Evolutionary conservation across 805 yeast species (phyloP), one percentile per base, ranked within the genome.

Genomic region (Metschnikowia sp.): DNA sequence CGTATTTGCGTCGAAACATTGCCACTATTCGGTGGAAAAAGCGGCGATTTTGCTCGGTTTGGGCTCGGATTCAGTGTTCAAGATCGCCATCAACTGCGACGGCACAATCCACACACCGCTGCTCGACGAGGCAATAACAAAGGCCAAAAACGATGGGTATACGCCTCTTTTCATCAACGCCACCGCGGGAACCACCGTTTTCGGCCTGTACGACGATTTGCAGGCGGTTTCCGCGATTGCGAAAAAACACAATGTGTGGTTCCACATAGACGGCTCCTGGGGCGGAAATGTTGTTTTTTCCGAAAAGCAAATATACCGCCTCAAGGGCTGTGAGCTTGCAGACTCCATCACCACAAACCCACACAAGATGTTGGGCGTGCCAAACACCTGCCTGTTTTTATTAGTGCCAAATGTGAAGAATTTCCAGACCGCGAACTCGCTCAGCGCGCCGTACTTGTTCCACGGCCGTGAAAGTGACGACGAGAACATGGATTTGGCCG

Each of bases 191-290:
- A 86, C 95, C 10, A 88, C 96, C 0, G 96, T 88, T 0, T 85
- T 82, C 57, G 96, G 96, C 1, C 84, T 94, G 7, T 88, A 76
- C 63, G 96, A 88, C 58, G 82, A 84, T 18, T 75, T 88, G 56
- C 72, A 60, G 26, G 77, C 75, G 36, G 80, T 88, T 32, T 64
- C 82, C 1, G 58, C 48, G 1, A 62, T 88, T 2, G 81, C 90
- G 12, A 69, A 77, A 46, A 70, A 72, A 47, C 61, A 82, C 63
- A 63, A 74, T n/a, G 43, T 81, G 8, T 88, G 95, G 92, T 77
- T 86, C 60, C 96, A 88, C 63, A 78, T 88, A 36, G 96, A 88
- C 65, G 96, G 94, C 1, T 86, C 94, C 7, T 87, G 95, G 96
- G 96, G 96, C 32, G 96, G 92, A 8, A 88, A 88, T 57, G 83